Evolutionary conservation across 108 stramenopile genomes (phyloP).

Genomic region (Pseudonitzschia multistriata): DNA sequence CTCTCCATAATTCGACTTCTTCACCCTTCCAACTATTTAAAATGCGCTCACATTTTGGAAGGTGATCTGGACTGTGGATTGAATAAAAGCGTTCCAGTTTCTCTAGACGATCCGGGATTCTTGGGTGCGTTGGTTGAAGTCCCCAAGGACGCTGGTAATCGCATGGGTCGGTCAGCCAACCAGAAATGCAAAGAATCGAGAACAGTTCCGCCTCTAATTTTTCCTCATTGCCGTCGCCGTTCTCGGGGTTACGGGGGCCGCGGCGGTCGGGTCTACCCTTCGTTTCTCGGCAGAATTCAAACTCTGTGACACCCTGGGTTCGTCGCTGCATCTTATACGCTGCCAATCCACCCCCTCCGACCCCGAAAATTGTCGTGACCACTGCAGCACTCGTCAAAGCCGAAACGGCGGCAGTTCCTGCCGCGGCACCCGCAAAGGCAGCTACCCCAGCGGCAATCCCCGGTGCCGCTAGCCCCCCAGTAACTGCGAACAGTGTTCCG

Average conservation of each 20-base stretch:
- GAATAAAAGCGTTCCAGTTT: constrained; percentile 77
- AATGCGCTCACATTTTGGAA: constrained; percentile 61
- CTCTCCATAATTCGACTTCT: constrained; percentile 65
- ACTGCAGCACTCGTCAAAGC: constrained; percentile 73
- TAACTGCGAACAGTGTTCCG: constrained; percentile 70
- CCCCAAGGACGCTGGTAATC: constrained; percentile 90
- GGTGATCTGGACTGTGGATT: constrained; percentile 67
- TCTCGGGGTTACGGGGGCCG: not conserved
- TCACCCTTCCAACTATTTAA: constrained; percentile 76
- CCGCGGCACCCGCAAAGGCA: constrained; percentile 71
- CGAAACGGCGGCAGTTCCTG: constrained; percentile 66
- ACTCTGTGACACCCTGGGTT: constrained; percentile 81
- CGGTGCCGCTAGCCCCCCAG: constrained; percentile 76
- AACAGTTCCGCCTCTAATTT: constrained; percentile 72
- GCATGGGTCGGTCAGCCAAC: constrained; percentile 75
- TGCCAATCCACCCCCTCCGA: constrained; percentile 80
- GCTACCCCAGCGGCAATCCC: constrained; percentile 75
- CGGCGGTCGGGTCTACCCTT: constrained; percentile 6
- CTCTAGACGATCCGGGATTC: constrained; percentile 59
- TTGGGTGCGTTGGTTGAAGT: constrained; percentile 67
- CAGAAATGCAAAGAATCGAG: constrained; percentile 74
- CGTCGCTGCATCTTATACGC: constrained; percentile 83
- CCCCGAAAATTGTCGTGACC: constrained; percentile 82
- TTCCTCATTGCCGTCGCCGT: not conserved
- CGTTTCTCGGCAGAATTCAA: constrained; percentile 63